Base-by-base conservation (phyloP, 2,329 filamentous ascomycete species). In the Aureobasidium sp. region DNA sequence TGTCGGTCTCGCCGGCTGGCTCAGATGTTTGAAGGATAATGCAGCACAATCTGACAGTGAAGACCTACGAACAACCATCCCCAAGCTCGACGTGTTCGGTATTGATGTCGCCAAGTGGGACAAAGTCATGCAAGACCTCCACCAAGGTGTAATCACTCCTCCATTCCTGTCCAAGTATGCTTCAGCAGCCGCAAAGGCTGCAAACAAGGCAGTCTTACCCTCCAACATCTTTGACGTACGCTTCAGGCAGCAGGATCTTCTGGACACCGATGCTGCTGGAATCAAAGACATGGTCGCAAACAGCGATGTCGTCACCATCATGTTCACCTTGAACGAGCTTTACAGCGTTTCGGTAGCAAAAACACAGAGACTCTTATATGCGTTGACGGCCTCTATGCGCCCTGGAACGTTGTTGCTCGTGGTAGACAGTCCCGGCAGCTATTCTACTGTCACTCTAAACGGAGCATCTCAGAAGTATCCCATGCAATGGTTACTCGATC, bases 291-390 rank as follows among this genome's bases (percentile, higher is more conserved):
- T 70, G 6, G 60, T 71, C 5, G 29, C 61, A 12, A 57, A 59
- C 6, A 63, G 67, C 1, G 59, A 68, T 27, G 59, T 96, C 1
- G 74, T 95, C 12, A 95, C 90, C 0, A 71, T 97, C 11, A 81
- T 97, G 70, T 98, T 97, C 74, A 96, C 91, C 0, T 79, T 97
- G 41, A 97, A 97, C 68, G 93, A 98, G 70, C 81, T 98, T 0
- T 97, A 96, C 73, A 85, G 87, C 0, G 75, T 80, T 0, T 88
- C 84, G 1, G 80, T 90, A 21, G 75, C 83, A 2, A 81, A 83
- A 60, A 89, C 91, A 0, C 95, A 91, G 0, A 74, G 75, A 3
- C 84, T 97, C 59, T 75, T 98, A 0, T 76, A 89, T 3, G 74
- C 74, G 1, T 71, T 96, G 16, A 88, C 86, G 0, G 72, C 79